A percentile compares a stretch with the other conserved stretches of the same genome.
Conservation (phyloP, 1,139 yeast species). For the Magnusiomyces ingens region DNA sequence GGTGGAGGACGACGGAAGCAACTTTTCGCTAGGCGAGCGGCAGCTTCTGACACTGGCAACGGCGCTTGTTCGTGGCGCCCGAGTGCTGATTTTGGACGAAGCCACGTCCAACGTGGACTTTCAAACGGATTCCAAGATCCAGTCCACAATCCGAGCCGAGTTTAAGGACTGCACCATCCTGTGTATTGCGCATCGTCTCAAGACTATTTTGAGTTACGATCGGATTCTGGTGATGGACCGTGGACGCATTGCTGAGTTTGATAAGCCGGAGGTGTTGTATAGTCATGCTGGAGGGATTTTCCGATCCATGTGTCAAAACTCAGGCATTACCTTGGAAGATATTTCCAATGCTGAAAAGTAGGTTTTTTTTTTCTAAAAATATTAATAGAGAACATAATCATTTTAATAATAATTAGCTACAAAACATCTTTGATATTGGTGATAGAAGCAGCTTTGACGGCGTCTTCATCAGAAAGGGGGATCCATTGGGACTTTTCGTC, state of each 20-base stretch:
- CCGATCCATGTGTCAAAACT: constrained; percentile 54
- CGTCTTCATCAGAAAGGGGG: neutral
- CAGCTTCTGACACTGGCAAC: constrained; percentile 71
- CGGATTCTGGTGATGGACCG: constrained; percentile 57
- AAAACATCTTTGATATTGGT: constrained; percentile 1
- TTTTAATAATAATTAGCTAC: neutral
- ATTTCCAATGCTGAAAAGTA: constrained; percentile 20
- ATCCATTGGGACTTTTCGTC: neutral
- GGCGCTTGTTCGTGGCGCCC: constrained; percentile 64
- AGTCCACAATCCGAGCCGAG: constrained; percentile 53
- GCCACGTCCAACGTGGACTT: constrained; percentile 81
- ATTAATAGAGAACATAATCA: neutral
- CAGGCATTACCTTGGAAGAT: constrained; percentile 42
- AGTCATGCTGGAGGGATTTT: constrained; percentile 42
- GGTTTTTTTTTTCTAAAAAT: neutral
- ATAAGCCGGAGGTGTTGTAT: constrained; percentile 39
- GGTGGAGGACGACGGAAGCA: constrained; percentile 69
- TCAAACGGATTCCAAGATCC: constrained; percentile 68
- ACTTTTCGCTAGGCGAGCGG: constrained; percentile 72
- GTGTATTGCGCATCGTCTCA: constrained; percentile 74
- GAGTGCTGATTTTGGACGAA: constrained; percentile 66
- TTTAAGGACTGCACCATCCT: constrained; percentile 61
- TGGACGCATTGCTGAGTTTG: constrained; percentile 57
- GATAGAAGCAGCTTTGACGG: constrained; percentile 5
- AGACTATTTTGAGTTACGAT: constrained; percentile 61